Evolutionary conservation across 108 stramenopile genomes (phyloP), one percentile per base, ranked within the genome.

Genomic region (Nitzschia inconspicua): DNA sequence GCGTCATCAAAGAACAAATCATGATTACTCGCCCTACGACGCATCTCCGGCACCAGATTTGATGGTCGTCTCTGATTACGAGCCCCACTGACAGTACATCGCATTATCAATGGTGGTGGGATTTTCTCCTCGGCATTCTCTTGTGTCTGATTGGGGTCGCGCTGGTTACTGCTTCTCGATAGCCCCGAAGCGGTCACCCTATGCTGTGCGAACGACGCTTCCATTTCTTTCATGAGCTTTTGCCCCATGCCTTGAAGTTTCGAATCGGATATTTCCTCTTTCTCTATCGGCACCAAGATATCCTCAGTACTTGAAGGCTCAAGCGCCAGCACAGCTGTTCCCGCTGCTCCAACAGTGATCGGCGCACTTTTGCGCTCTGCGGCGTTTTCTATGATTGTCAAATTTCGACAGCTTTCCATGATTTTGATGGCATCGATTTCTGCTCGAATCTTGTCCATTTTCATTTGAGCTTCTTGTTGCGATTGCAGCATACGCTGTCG

Each of bases 31-130:
- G 53, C 41, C 26, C 51, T 46, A 1, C 41, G 42, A 27, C 60
- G 50, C 68, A 70, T 70, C 57, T 70, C 68, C 24, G 60, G 60
- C n/a, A 70, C 60, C 5, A 25, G 32, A 35, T 70, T 61, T 8
- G 68, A 46, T 13, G 51, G n/a, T n/a, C n/a, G n/a, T n/a, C n/a
- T n/a, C n/a, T n/a, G n/a, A n/a, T n/a, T n/a, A n/a, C n/a, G n/a
- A n/a, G n/a, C n/a, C n/a, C n/a, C n/a, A n/a, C n/a, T n/a, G n/a
- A n/a, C n/a, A n/a, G n/a, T n/a, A n/a, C n/a, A n/a, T n/a, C n/a
- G n/a, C n/a, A n/a, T n/a, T n/a, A n/a, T n/a, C n/a, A n/a, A n/a
- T n/a, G n/a, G n/a, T n/a, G n/a, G n/a, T n/a, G n/a, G n/a, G n/a
- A n/a, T n/a, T n/a, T n/a, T n/a, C 37, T 39, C 37, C 37, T 9